phyloP scores from a whole-genome alignment of 2,329 filamentous ascomycete species.

The Colletotrichum sp. region DNA sequence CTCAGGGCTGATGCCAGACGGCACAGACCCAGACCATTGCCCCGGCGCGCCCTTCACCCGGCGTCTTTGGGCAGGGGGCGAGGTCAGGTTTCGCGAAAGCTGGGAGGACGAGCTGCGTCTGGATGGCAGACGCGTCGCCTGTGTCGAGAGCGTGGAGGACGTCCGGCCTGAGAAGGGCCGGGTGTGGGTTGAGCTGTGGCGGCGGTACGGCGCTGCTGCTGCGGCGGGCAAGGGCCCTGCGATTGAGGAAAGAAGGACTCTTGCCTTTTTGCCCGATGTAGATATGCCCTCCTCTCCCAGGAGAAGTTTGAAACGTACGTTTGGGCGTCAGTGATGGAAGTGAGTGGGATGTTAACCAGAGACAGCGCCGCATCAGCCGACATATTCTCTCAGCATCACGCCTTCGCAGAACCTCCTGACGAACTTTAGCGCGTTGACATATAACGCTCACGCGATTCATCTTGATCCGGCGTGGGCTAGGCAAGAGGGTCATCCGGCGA shows the following conservation, averaged over 20 bases:
- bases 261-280: slow-evolving; percentile 55
- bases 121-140: slow-evolving; percentile 44
- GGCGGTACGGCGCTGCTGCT: slow-evolving; percentile 42
- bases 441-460: slow-evolving; percentile 93
- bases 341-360: neutral
- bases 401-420: slow-evolving; percentile 80
- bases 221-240: slow-evolving; percentile 24
- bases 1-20: slow-evolving; percentile 74
- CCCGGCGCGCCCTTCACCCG: slow-evolving; percentile 75
- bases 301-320: slow-evolving; percentile 32
- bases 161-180: slow-evolving; percentile 37
- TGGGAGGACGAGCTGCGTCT: slow-evolving; percentile 37
- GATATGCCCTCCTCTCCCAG: slow-evolving; percentile 19
- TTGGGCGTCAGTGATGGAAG: neutral
- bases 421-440: slow-evolving; percentile 87
- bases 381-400: slow-evolving; percentile 53
- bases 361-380: slow-evolving; percentile 35
- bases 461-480: slow-evolving; percentile 74
- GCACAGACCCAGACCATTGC: slow-evolving; percentile 80
- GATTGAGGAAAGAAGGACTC: slow-evolving; percentile 52
- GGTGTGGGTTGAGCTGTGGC: slow-evolving; percentile 56
- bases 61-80: slow-evolving; percentile 89
- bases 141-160: slow-evolving; percentile 50
- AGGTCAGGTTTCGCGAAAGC: slow-evolving; percentile 57
- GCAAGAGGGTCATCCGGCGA: slow-evolving; percentile 75